A percentile compares a stretch with the other conserved stretches of the same genome.
Conservation (phyloP, 179 eudicot species). For the Beta lomatogona region DNA sequence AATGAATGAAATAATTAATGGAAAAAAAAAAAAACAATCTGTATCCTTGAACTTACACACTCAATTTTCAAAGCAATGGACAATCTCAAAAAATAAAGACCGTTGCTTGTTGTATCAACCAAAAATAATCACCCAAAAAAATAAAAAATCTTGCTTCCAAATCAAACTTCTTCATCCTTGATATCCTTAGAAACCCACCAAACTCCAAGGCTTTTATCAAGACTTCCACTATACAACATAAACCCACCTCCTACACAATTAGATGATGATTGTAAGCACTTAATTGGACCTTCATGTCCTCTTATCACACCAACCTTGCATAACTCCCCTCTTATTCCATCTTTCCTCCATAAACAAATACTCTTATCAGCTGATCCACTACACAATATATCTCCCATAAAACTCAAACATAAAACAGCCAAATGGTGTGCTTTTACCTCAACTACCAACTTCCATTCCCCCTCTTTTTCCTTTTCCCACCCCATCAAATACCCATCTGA, state of each 20-base stretch:
- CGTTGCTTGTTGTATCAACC: slow-evolving; percentile 15
- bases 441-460: slow-evolving; percentile 54
- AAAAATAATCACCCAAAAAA: neutral
- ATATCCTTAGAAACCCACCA: slow-evolving; percentile 78
- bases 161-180: slow-evolving; percentile 19
- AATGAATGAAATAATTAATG: neutral
- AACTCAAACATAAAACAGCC: slow-evolving; percentile 73
- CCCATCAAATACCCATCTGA: slow-evolving; percentile 84
- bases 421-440: slow-evolving; percentile 71
- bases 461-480: slow-evolving; percentile 44
- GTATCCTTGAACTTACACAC: neutral
- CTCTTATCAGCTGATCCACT: slow-evolving; percentile 86
- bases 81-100: slow-evolving; percentile 18
- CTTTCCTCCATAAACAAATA: slow-evolving; percentile 65
- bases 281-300: slow-evolving; percentile 88
- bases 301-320: slow-evolving; percentile 50
- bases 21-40: neutral
- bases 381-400: slow-evolving; percentile 62
- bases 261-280: slow-evolving; percentile 71
- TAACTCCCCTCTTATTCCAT: slow-evolving; percentile 32
- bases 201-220: slow-evolving; percentile 84
- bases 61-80: slow-evolving; percentile 19
- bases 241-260: slow-evolving; percentile 73
- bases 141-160: neutral
- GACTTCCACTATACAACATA: slow-evolving; percentile 86